Evolutionary conservation across 176 grass and related monocot species (phyloP), one percentile per base, ranked within the genome.

Genomic region (Panicum miliaceum): DNA sequence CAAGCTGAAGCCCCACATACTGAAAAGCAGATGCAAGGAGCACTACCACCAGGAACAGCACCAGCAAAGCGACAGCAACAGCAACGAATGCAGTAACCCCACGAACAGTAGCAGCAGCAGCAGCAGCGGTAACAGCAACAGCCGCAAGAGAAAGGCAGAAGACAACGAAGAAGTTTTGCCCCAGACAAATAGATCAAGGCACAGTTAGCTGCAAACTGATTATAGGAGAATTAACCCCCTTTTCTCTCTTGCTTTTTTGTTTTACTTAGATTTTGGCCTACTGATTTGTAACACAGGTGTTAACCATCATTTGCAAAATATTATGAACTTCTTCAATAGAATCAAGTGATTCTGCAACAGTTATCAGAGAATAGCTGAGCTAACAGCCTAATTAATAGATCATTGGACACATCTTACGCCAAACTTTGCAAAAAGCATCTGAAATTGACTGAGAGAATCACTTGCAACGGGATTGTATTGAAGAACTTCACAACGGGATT

Each of bases 1-100:
- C 68, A 89, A 88, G 81, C 91, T 98, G 13, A 97, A 92, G 89
- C 96, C 93, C 18, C 93, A 93, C 67, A 88, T 98, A 65, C 76
- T 90, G 66, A 98, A 93, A 77, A 91, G 93, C 65, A 91, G 74
- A 78, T 77, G 61, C 72, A 92, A 93, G 77, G 93, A 92, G 53
- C 82, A 90, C 35, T 71, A 63, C 74, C 87, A 87, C 45, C 64
- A 90, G 81, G 52, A 94, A 47, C 37, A 89, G 22, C 73, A 78
- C 15, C 72, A 85, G 72, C 79, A 82, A 86, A 67, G 86, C 81
- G 62, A 78, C 45, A 84, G 85, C 37, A 76, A 84, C 20, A 88
- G 71, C 27, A 76, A 34, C 20, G 83, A 22, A 72, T 53, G 26
- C 78, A 92, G 47, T 59, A 86, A 48, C 57, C 72, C 73, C 78